Percentiles rank a stretch among this genome's conserved stretches.
Conservation (phyloP, 768 basidiomycete species). For the Hebeloma cylindrosporum region DNA sequence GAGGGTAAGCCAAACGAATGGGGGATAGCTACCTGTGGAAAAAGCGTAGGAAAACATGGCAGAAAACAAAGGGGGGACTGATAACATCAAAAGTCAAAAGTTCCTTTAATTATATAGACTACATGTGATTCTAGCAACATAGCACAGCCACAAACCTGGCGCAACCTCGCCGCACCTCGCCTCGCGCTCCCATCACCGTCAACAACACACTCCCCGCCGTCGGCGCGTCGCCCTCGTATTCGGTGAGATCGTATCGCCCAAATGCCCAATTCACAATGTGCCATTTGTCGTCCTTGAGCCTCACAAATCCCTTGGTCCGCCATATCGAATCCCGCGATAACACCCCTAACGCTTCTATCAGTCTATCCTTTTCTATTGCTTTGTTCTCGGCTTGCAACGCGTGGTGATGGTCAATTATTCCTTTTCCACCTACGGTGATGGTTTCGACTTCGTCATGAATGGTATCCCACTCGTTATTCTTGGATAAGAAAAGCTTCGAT, state of each 20-base stretch:
- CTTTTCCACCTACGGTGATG: slow-evolving; percentile 56
- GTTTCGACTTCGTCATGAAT: slow-evolving; percentile 91
- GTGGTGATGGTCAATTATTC: slow-evolving; percentile 13
- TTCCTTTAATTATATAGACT: slow-evolving; percentile 8
- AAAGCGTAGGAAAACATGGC: slow-evolving; percentile 48
- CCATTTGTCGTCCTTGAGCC: slow-evolving; percentile 37
- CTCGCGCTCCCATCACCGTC: slow-evolving; percentile 92
- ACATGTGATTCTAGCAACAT: slow-evolving; percentile 25
- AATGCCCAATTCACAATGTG: slow-evolving; percentile 93
- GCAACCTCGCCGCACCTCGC: slow-evolving; percentile 66
- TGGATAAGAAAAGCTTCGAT: slow-evolving; percentile 65
- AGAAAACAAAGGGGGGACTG: slow-evolving; percentile 12
- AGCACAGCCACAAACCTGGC: slow-evolving; percentile 47
- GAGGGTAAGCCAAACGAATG: slow-evolving; percentile 1
- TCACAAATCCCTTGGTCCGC: slow-evolving; percentile 86
- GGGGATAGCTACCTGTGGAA: slow-evolving; percentile 33
- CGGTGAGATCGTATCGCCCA: slow-evolving; percentile 70
- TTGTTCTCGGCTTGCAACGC: slow-evolving; percentile 17
- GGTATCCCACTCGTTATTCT: slow-evolving; percentile 14
- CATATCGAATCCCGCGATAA: slow-evolving; percentile 73
- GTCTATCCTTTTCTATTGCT: slow-evolving; percentile 32
- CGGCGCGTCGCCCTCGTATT: slow-evolving; percentile 25
- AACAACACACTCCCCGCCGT: slow-evolving; percentile 48
- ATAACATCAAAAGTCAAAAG: background rate
- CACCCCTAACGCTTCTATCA: slow-evolving; percentile 47